These are phyloP conservation scores for Oryza rufipogon DNA, from an alignment of 176 grass and related monocot species.

Conservation along the genomic window DNA sequence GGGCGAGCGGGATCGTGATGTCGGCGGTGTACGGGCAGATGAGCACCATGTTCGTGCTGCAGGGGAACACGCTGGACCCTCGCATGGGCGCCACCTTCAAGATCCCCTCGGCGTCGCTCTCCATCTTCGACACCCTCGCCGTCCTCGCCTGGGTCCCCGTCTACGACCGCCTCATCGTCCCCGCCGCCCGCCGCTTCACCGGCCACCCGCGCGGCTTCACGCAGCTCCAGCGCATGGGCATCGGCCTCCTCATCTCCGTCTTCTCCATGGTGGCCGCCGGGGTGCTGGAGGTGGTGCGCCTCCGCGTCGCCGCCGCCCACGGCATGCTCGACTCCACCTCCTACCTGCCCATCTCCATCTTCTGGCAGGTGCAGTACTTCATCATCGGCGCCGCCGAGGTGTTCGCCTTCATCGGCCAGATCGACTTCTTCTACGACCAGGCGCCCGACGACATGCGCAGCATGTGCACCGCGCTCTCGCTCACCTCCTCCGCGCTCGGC, in stretches of 20 bases:
- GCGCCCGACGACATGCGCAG: conserved; percentile 34
- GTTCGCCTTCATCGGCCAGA: conserved; percentile 30
- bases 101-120: neutral
- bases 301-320: conserved; percentile 41
- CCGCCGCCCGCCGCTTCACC: neutral
- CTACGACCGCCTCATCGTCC: neutral
- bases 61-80: conserved; percentile 46
- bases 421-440: conserved; percentile 39
- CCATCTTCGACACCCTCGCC: neutral
- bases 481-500: conserved; percentile 45
- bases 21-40: conserved; percentile 44
- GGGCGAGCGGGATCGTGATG: neutral
- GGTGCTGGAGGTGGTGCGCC: neutral
- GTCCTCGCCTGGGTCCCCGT: neutral
- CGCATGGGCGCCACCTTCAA: conserved; percentile 24
- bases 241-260: neutral
- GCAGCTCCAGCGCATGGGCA: neutral
- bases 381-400: conserved; percentile 37
- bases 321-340: conserved; percentile 34
- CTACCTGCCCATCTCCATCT: conserved; percentile 59
- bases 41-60: conserved; percentile 55
- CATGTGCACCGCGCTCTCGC: conserved; percentile 11
- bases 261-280: neutral
- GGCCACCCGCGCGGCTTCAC: neutral
- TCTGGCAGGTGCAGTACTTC: conserved; percentile 74